Base-by-base conservation (phyloP, 2,329 filamentous ascomycete species). In the Aspergillus floridensis region DNA sequence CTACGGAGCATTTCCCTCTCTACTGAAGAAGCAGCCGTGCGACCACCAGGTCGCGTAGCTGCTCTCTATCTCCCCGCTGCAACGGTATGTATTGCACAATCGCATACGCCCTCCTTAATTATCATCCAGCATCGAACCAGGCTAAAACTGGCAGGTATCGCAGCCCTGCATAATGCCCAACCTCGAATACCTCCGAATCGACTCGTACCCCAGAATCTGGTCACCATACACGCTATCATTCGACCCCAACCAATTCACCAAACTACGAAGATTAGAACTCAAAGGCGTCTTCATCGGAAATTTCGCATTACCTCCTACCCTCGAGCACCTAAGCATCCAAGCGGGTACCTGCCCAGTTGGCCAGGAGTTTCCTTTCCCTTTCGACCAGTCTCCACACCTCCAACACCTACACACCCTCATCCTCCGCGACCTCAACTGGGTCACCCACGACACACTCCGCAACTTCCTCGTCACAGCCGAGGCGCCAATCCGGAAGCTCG, bases 161-260 rank as follows among this genome's bases (percentile, higher is more conserved):
- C 49, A 58, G 46, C 51, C 63, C 1, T 67, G 64, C 22, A 35
- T 59, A 8, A 59, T 70, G 47, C 67, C 71, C 4, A 74, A 73
- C 31, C 64, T 76, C 4, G 69, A 74, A 61, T 72, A 74, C 47
- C 50, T 76, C 1, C 63, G 70, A 19, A 65, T 76, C 3, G 58
- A 68, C 51, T 74, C 67, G 49, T 59, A 71, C n/a, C 68, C 69
- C 5, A 59, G 63, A 16, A 54, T 65, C 12, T 63, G 62, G 46
- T 53, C 62, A 5, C 56, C 59, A 24, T 68, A 65, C 53, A 58
- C 51, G 26, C 65, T 65, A 4, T 58, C 54, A 22, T 63, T 65
- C 46, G 60, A 61, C 19, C 59, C 44, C n/a, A 50, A 48, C 6
- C 47, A 65, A n/a, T 55, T 70, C 12, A 57, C 64, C 10, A 61